phyloP scores from a whole-genome alignment of 352 stramenopile genomes.

The Thraustochytrium striatum region DNA sequence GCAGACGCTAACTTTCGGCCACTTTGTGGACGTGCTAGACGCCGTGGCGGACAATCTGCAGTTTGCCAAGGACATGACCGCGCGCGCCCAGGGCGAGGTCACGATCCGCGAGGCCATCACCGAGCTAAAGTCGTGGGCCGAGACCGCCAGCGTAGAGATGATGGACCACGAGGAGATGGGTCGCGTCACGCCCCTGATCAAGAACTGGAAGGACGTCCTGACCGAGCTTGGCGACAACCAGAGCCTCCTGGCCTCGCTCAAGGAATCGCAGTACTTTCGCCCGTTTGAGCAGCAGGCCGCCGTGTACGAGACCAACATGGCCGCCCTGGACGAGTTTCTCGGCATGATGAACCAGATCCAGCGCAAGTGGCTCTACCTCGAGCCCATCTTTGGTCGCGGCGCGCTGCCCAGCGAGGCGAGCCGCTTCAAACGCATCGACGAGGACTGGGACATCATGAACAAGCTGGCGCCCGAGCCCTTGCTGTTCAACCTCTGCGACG shows the following conservation, averaged over 20 bases:
- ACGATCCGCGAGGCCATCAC: conserved; percentile 88
- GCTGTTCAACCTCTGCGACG: conserved; percentile 84
- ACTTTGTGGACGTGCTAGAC: conserved; percentile 83
- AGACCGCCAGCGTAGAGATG: conserved; percentile 80
- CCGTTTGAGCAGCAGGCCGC: conserved; percentile 81
- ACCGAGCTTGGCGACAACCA: conserved; percentile 90
- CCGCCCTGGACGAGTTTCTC: conserved; percentile 70
- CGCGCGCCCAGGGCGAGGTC: conserved; percentile 81
- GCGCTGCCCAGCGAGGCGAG: conserved; percentile 80
- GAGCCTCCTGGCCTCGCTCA: conserved; percentile 83
- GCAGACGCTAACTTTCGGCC: conserved; percentile 77
- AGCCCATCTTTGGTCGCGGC: conserved; percentile 90
- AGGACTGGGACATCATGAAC: conserved; percentile 89
- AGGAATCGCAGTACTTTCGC: conserved; percentile 92
- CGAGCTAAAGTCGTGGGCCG: conserved; percentile 84
- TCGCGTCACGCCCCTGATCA: conserved; percentile 78
- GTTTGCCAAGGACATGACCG: conserved; percentile 86
- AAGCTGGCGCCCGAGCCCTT: conserved; percentile 76
- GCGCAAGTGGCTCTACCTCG: conserved; percentile 92
- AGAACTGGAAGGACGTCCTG: conserved; percentile 91
- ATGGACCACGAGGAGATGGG: conserved; percentile 75
- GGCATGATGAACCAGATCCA: conserved; percentile 82
- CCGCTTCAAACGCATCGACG: conserved; percentile 83
- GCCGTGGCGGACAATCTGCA: conserved; percentile 72
- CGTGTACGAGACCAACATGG: conserved; percentile 83